Conservation (phyloP, 129 eudicot species). For the Artemisia tridentata region DNA sequence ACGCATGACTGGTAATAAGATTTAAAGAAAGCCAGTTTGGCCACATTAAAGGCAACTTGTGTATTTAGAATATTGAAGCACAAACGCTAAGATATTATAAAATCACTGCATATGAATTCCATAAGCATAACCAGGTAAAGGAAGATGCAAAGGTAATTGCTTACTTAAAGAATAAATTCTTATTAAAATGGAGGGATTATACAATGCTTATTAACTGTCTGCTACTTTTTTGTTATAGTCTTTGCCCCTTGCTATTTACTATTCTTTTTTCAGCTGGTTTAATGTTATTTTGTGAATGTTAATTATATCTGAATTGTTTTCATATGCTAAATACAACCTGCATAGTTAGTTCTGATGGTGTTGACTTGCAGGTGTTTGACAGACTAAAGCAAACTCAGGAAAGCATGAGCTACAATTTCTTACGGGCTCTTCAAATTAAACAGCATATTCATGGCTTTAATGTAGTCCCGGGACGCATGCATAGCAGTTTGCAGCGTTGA, state of each 20-base stretch:
- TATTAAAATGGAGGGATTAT: conserved; percentile 10
- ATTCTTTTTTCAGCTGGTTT: not conserved
- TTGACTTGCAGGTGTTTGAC: conserved; percentile 65
- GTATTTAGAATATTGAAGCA: conserved; percentile 1
- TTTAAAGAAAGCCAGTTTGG: conserved; percentile 16
- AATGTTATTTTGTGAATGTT: too few relatives aligned
- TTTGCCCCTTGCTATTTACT: conserved; percentile 18
- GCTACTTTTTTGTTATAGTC: conserved; percentile 23
- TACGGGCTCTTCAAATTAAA: not conserved
- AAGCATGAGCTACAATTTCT: conserved; percentile 13
- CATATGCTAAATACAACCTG: not conserved
- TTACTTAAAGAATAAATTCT: conserved; percentile 30
- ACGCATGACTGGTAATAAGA: conserved; percentile 22
- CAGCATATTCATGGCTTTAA: not conserved
- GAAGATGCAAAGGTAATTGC: conserved; percentile 26
- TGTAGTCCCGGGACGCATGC: conserved; percentile 24
- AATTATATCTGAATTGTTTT: too few relatives aligned
- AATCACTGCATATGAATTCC: conserved; percentile 11
- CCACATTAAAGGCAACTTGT: conserved; percentile 17
- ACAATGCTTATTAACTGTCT: conserved; percentile 17
- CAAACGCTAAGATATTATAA: conserved; percentile 15
- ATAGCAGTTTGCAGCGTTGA: conserved; percentile 13
- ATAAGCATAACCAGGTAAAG: conserved; percentile 27
- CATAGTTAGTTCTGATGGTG: conserved; percentile 18
- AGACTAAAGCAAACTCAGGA: conserved; percentile 9